These are phyloP conservation scores for Entonaema liquescens DNA, from an alignment of 495 filamentous ascomycete genomes.

Conservation along the genomic window DNA sequence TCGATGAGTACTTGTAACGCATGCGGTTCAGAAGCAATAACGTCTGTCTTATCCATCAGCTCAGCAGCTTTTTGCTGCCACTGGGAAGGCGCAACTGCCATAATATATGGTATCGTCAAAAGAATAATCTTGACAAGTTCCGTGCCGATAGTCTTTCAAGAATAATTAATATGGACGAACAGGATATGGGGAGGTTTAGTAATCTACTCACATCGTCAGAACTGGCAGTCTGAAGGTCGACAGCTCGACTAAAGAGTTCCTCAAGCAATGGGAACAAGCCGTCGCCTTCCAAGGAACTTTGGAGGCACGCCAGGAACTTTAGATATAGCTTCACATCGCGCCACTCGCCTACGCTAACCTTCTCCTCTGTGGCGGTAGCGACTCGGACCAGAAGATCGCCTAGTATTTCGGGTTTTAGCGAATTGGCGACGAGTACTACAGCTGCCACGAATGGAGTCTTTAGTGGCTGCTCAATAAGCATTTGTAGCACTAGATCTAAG, in stretches of 20 bases:
- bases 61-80: slow-evolving; percentile 74
- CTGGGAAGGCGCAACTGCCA: slow-evolving; percentile 72
- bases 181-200: no score
- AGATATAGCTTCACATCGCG: slow-evolving; percentile 88
- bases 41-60: slow-evolving; percentile 90
- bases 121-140: slow-evolving; percentile 97
- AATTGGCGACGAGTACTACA: slow-evolving; percentile 78
- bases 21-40: slow-evolving; percentile 86
- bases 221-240: slow-evolving; percentile 88
- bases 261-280: slow-evolving; percentile 87
- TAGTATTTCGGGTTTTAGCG: slow-evolving; percentile 74
- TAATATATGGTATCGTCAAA: slow-evolving; percentile 89
- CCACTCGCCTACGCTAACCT: slow-evolving; percentile 78
- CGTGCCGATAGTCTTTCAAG: slow-evolving; percentile 74
- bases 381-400: slow-evolving; percentile 71
- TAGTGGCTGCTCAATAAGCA: slow-evolving; percentile 90
- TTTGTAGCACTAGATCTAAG: slow-evolving; percentile 73
- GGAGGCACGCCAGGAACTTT: slow-evolving; percentile 84
- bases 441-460: slow-evolving; percentile 94
- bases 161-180: slow-evolving; percentile 15
- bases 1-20: slow-evolving; percentile 83
- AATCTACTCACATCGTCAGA: slow-evolving; percentile 83
- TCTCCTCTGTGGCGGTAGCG: slow-evolving; percentile 64
- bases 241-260: slow-evolving; percentile 83
- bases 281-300: slow-evolving; percentile 79